Base-by-base conservation (phyloP, 2,329 filamentous ascomycete species). In the Pezicula radicicola region DNA sequence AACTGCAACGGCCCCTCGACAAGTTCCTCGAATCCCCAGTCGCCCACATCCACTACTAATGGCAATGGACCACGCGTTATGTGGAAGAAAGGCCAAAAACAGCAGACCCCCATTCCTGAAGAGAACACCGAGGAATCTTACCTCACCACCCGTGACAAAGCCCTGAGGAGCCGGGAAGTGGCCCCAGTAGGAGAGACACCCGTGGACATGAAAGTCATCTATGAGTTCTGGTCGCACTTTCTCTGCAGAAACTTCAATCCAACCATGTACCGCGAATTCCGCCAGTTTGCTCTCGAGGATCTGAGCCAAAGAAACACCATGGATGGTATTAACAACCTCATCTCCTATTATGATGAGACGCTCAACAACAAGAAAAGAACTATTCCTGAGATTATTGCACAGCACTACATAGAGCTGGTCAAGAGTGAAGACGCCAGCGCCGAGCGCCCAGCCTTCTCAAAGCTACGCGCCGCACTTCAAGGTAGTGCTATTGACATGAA, bases 191-290 rank as follows among this genome's bases (percentile, higher is more conserved):
- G 69, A 44, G 68, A 75, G 51, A 69, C 66, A 37, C 77, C 80
- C 46, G 72, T 75, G 54, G 78, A 84, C 62, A 84, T 87, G 76
- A 78, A 82, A 64, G 76, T 83, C 53, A 77, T 89, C 28, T 91
- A 90, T 72, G 78, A 84, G 57, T 89, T 89, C 72, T 91, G 87
- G 86, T 83, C 83, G 18, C 81, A 87, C 66, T 89, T 88, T 65
- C 76, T 91, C 57, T 78, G 84, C 56, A 78, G 82, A 62, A 85
- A 88, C 70, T 91, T 91, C 78, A 88, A 91, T 68, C 75, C 78
- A 53, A 75, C 75, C 65, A 88, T 92, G 82, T 91, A 91, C 72
- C 75, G 81, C 65, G 87, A 91, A 67, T 91, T 91, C 72, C 81
- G 83, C 57, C 73, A 75, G 62, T 76, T 80, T 66, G 87, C 88